Base-by-base conservation (phyloP, 1,284 basidiomycete genomes). In the Apiotrichum sp. region DNA sequence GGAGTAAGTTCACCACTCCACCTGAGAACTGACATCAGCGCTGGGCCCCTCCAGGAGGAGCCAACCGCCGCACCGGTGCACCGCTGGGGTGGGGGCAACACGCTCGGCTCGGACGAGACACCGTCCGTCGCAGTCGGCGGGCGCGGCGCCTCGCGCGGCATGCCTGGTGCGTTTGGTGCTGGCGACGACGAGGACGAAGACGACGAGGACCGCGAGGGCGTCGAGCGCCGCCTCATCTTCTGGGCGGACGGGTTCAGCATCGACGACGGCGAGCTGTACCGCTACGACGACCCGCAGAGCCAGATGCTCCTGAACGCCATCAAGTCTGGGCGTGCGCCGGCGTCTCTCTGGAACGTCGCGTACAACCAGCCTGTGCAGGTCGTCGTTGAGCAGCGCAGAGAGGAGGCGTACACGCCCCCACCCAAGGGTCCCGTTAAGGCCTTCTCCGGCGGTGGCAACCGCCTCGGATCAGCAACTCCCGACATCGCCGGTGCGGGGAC, bases 201-300 rank as follows among this genome's bases (percentile, higher is more conserved):
- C 0, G 73, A 74, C 10, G 78, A 78, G 48, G 82, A 80, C 29
- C 83, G 84, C 22, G 80, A 81, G 45, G 81, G 82, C 55, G 80
- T 82, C 0, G 87, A 82, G 0, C 85, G 95, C 10, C 82, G 85
- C 57, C 79, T 98, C 38, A 95, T 88, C 0, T 91, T 98, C 76
- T 98, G 96, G 95, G 81, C 86, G 39, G 84, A 98, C 63, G 95
- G 95, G 0, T 98, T 98, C 77, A 87, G 86, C 48, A 84, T 98
- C 56, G 92, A 95, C 67, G 91, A 93, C 65, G 91, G 93, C 5
- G 85, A 87, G 40, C 79, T 98, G 54, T 83, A 88, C 81, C 79
- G 83, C 42, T 97, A 96, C 71, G 88, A 90, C 57, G 85, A 93
- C 63, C 90, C 92, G 0, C 80, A 78, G 5, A 86, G 93, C 67